Evolutionary conservation across 2,329 filamentous ascomycete genomes (phyloP), one percentile per base, ranked within the genome.

Genomic region (Lachnellula cervina): DNA sequence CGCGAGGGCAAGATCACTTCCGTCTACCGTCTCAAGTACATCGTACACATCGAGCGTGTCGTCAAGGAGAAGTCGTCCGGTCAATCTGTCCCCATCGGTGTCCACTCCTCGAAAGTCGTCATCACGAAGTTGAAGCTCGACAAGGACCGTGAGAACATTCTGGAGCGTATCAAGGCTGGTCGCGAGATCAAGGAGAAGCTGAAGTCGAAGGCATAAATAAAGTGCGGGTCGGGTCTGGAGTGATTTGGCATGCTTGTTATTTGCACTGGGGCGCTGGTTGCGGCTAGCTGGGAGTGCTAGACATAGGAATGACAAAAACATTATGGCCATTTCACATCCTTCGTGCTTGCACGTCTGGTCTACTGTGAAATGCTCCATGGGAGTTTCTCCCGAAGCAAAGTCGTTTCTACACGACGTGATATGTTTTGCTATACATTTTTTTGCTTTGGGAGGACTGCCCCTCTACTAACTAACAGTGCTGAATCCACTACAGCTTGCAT

Each of bases 111-210:
- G 80, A 97, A 97, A 80, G 90, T 96, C 69, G 87, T 96, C 81
- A 89, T 99, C 82, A 96, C 88, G 81, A 97, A 97, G 86, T 85
- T 97, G 77, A 96, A 97, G 89, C 83, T 97, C 72, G 89, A 94
- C 84, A 93, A 94, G 87, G 89, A 95, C 80, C 88, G 90, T 69
- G 89, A 94, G 83, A 80, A 79, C 75, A 94, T 94, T 73, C 82
- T 95, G 69, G 89, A 90, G 80, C 86, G 90, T 78, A 90, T 89
- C 80, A 86, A 87, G 79, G 77, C 80, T 67, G 90, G 89, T 72
- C 87, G 89, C 64, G 89, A 93, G 80, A 81, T 84, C 73, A 80
- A 80, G 74, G 79, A 79, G 75, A 91, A 91, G 81, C 51, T 64
- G 52, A 70, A 69, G 67, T 45, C 58, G 13, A 68, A 67, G 58